phyloP scores from a whole-genome alignment of 139 green algal species.

The Coelastrella sp. region DNA sequence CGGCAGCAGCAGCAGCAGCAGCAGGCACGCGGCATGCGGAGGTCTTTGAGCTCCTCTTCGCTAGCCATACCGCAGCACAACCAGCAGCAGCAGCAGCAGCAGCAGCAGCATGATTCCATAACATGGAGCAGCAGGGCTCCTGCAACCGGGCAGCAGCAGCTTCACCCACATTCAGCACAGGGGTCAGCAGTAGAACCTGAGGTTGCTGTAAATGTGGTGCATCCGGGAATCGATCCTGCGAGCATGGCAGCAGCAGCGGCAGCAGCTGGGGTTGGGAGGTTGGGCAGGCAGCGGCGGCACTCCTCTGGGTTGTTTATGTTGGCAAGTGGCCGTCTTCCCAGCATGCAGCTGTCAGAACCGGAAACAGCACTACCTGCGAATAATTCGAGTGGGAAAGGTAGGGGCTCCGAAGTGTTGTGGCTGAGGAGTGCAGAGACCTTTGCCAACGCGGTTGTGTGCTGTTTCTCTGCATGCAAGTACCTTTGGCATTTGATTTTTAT shows the following conservation, averaged over 20 bases:
- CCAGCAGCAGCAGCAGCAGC: background rate
- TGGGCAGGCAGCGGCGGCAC: background rate
- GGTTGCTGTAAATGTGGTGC: constrained; percentile 15
- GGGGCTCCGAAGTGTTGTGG: too few species aligned
- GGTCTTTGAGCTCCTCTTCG: background rate
- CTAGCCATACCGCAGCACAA: background rate
- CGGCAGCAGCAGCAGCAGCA: constrained; percentile 16
- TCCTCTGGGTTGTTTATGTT: constrained; percentile 35
- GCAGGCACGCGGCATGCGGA: background rate
- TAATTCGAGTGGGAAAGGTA: background rate
- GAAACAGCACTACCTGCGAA: background rate
- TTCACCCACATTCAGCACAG: background rate
- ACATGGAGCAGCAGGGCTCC: background rate
- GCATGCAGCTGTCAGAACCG: background rate
- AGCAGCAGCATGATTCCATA: background rate
- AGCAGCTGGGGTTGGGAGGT: background rate
- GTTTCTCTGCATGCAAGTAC: too few species aligned
- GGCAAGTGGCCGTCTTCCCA: constrained; percentile 13
- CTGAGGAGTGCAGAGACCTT: too few species aligned
- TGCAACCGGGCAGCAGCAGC: background rate
- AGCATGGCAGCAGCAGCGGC: background rate
- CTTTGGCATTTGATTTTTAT: too few species aligned
- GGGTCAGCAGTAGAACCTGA: constrained; percentile 25
- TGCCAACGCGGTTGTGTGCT: too few species aligned
- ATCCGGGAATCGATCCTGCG: background rate